These are phyloP conservation scores for Russula brevipes DNA, from an alignment of 768 basidiomycete genomes.

Conservation along the genomic window DNA sequence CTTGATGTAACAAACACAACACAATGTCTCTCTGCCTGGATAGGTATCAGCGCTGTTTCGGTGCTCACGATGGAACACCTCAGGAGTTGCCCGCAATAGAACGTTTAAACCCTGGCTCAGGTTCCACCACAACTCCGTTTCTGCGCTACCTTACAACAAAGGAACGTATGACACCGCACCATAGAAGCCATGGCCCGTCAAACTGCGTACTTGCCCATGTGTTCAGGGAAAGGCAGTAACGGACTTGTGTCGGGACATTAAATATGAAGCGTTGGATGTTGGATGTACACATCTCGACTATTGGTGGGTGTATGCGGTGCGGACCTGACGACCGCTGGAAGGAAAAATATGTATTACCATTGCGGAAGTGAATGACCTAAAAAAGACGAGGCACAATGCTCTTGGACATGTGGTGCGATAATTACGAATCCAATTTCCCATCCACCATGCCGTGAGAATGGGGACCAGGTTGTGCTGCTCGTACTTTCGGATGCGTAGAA, in stretches of 20 bases:
- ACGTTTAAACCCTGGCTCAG: no score
- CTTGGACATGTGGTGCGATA: background rate
- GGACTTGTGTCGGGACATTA: no score
- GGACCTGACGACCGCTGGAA: no score
- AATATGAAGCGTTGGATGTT: background rate
- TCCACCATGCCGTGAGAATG: background rate
- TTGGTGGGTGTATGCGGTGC: background rate
- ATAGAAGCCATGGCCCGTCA: background rate
- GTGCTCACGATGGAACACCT: no score
- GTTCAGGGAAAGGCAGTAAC: background rate
- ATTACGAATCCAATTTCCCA: conserved; percentile 16
- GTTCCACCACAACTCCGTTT: no score
- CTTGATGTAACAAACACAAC: background rate
- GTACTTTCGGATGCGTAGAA: background rate
- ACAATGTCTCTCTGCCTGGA: background rate
- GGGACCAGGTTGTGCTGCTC: background rate
- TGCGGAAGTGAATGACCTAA: background rate
- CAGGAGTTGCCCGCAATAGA: no score
- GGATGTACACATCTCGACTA: background rate
- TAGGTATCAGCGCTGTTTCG: background rate
- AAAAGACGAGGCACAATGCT: background rate
- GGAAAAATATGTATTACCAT: background rate
- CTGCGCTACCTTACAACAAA: no score
- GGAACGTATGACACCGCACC: background rate
- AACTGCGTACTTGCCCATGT: background rate